phyloP scores from a whole-genome alignment of 305 asterid genomes.

The Fraxinus xanthoxyloides region DNA sequence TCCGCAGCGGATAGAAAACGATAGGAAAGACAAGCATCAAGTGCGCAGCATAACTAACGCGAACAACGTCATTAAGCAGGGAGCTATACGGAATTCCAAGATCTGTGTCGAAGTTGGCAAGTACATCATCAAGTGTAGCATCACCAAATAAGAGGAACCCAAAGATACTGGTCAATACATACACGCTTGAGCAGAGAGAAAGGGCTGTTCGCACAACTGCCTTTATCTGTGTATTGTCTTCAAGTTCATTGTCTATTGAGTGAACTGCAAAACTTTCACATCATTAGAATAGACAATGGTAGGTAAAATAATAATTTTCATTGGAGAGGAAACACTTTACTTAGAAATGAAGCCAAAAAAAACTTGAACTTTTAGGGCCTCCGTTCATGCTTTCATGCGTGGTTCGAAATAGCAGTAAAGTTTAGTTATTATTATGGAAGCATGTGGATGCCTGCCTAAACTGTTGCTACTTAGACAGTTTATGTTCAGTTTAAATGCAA shows the following conservation, averaged over 20 bases:
- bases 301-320: neutral
- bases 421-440: neutral
- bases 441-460: neutral
- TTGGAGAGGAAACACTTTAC: neutral
- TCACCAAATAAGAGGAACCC: constrained; percentile 95
- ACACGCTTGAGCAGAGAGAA: constrained; percentile 80
- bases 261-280: constrained; percentile 62
- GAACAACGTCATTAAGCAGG: constrained; percentile 78
- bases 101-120: constrained; percentile 85
- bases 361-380: neutral
- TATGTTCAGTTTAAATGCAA: too few relatives aligned
- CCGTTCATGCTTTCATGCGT: neutral
- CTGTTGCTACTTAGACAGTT: constrained; percentile 5
- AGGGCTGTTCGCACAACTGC: constrained; percentile 79
- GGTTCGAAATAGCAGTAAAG: neutral
- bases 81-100: constrained; percentile 90
- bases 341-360: too few relatives aligned
- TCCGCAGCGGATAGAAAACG: constrained; percentile 75
- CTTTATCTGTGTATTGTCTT: constrained; percentile 73
- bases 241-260: constrained; percentile 92
- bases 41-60: constrained; percentile 98
- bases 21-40: constrained; percentile 98
- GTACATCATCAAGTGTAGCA: constrained; percentile 88
- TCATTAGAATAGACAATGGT: constrained; percentile 19
- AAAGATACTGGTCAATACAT: constrained; percentile 84